phyloP scores from a whole-genome alignment of 768 basidiomycete species.

The Boletus rex-veris region DNA sequence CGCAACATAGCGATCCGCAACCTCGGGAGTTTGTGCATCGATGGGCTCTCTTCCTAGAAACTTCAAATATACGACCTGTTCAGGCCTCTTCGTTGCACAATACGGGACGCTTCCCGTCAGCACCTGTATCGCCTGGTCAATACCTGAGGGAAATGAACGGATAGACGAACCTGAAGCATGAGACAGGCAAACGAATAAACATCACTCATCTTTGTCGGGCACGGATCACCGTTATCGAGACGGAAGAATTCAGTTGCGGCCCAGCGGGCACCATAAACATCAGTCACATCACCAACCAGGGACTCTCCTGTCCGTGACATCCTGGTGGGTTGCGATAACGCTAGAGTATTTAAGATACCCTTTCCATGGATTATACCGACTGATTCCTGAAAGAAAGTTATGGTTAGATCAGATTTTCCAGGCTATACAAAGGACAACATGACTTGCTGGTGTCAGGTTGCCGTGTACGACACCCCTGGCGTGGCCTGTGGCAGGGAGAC shows the following conservation, averaged over 20 bases:
- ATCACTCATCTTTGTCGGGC: conserved; percentile 12
- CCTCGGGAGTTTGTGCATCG: conserved; percentile 3
- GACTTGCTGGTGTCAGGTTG: conserved; percentile 6
- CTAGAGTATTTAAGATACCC: background rate
- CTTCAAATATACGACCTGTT: conserved; percentile 15
- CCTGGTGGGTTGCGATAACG: no score
- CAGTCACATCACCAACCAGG: background rate
- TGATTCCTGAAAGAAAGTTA: background rate
- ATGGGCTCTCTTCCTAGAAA: conserved; percentile 13
- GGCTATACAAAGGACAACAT: background rate
- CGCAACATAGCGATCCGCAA: background rate
- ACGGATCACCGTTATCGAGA: background rate
- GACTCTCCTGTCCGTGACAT: no score
- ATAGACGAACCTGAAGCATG: conserved; percentile 13
- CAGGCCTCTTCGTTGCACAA: conserved; percentile 3
- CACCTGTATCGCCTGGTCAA: background rate
- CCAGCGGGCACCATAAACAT: conserved; percentile 8
- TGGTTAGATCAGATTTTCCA: background rate
- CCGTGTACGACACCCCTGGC: background rate
- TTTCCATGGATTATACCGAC: conserved; percentile 1
- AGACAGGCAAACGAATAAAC: conserved; percentile 16
- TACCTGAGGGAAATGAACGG: background rate
- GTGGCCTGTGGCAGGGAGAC: background rate
- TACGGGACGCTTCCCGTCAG: conserved; percentile 8
- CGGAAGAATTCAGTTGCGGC: conserved; percentile 10